Evolutionary conservation across 768 basidiomycete species (phyloP).

Genomic region (Gautieria morchelliformis): DNA sequence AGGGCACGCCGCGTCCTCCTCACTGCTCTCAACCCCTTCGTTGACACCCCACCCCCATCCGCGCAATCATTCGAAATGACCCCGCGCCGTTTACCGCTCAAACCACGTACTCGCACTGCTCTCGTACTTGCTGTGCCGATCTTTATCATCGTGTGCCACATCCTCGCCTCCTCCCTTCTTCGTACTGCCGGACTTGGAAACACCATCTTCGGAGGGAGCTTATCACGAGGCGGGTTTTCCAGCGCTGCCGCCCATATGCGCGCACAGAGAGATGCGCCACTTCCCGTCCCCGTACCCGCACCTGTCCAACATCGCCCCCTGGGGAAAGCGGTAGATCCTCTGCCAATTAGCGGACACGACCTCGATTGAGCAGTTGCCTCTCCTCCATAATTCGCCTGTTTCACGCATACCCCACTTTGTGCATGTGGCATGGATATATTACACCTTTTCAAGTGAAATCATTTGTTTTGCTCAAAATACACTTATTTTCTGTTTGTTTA

Average conservation of each 20-base stretch:
- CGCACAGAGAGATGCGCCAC: slow-evolving; percentile 1
- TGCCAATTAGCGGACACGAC: too few species aligned
- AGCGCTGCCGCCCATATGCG: slow-evolving; percentile 5
- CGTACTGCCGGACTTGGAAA: not conserved
- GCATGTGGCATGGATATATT: not conserved
- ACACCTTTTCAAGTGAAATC: too few species aligned
- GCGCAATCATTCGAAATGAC: not conserved
- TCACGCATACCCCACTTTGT: too few species aligned
- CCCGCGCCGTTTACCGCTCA: not conserved
- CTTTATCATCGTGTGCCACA: slow-evolving; percentile 6
- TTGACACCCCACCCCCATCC: not conserved
- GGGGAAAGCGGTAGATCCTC: not conserved
- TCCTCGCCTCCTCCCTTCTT: not conserved
- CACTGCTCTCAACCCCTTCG: not conserved
- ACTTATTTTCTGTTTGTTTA: too few species aligned
- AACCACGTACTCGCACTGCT: not conserved
- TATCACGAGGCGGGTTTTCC: slow-evolving; percentile 2
- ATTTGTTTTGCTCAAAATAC: too few species aligned
- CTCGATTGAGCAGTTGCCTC: too few species aligned
- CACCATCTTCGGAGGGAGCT: not conserved
- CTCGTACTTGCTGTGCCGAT: slow-evolving; percentile 2
- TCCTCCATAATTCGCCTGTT: too few species aligned
- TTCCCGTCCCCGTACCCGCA: not conserved
- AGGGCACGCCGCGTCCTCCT: slow-evolving; percentile 1
- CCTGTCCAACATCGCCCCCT: not conserved